A percentile compares a stretch with the other conserved stretches of the same genome.
Evolutionary conservation across 441 rosid genomes (phyloP).

Genomic region (Bocquillonia castaneifolia): DNA sequence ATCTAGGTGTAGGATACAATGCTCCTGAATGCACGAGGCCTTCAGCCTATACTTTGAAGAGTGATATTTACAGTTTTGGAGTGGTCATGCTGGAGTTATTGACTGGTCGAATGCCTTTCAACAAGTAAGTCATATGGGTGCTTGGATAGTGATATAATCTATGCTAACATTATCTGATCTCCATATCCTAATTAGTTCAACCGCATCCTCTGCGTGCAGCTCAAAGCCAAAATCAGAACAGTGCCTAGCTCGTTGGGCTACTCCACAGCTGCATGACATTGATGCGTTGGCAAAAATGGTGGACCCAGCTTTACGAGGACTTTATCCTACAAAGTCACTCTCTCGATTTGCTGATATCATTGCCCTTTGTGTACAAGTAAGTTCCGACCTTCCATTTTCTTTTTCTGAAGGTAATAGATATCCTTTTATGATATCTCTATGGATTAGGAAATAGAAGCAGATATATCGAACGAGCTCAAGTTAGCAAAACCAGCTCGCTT

Average conservation of each 20-base stretch:
- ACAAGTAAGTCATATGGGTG: conserved; percentile 27
- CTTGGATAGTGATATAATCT: background rate
- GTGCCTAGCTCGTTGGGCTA: conserved; percentile 80
- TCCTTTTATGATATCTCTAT: too few relatives aligned
- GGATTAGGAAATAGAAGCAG: too few relatives aligned
- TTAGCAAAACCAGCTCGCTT: too few relatives aligned
- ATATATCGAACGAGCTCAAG: too few relatives aligned
- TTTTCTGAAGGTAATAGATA: background rate
- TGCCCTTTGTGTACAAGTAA: conserved; percentile 78
- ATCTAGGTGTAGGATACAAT: conserved; percentile 85
- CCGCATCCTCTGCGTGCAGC: conserved; percentile 26
- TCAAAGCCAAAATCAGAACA: conserved; percentile 67
- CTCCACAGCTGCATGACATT: conserved; percentile 65
- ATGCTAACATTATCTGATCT: background rate
- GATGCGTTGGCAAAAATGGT: conserved; percentile 70
- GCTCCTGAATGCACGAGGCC: conserved; percentile 85
- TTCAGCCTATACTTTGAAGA: conserved; percentile 73
- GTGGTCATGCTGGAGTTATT: conserved; percentile 90
- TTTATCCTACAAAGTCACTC: conserved; percentile 76
- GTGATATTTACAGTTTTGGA: conserved; percentile 90
- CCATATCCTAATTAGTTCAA: too few relatives aligned
- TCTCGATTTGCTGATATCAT: conserved; percentile 76
- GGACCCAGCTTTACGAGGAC: conserved; percentile 88
- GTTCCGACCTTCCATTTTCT: background rate
- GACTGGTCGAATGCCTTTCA: conserved; percentile 82